phyloP scores from a whole-genome alignment of 768 basidiomycete genomes.

The Artomyces pyxidatus region DNA sequence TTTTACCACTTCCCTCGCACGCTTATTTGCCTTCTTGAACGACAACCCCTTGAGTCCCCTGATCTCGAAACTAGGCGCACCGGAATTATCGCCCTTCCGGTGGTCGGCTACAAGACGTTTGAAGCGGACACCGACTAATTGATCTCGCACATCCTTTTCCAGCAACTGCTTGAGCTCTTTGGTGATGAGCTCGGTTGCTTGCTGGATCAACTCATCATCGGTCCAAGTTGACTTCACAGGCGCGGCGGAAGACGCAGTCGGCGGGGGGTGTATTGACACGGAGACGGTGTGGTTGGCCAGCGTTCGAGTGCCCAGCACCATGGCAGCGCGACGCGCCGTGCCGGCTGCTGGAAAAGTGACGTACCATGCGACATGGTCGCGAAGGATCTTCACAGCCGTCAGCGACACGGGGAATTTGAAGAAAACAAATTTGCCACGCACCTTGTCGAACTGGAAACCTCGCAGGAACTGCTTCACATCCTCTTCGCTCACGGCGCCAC shows the following conservation, averaged over 20 bases:
- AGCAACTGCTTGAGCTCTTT: slow-evolving; percentile 47
- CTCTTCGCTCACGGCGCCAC: slow-evolving; percentile 50
- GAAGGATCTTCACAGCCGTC: slow-evolving; percentile 66
- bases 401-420: too few species aligned
- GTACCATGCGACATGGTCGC: slow-evolving; percentile 69
- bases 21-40: slow-evolving; percentile 36
- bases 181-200: slow-evolving; percentile 48
- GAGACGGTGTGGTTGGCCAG: slow-evolving; percentile 54
- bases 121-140: slow-evolving; percentile 47
- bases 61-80: slow-evolving; percentile 13
- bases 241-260: slow-evolving; percentile 30
- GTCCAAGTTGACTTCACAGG: slow-evolving; percentile 38
- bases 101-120: slow-evolving; percentile 45
- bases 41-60: slow-evolving; percentile 33
- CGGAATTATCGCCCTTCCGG: slow-evolving; percentile 31
- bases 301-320: slow-evolving; percentile 50
- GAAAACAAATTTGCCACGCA: too few species aligned
- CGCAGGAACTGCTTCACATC: slow-evolving; percentile 63
- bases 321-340: slow-evolving; percentile 57
- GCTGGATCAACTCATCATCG: slow-evolving; percentile 42
- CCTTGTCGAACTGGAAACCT: slow-evolving; percentile 66
- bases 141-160: slow-evolving; percentile 59
- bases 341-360: slow-evolving; percentile 64
- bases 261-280: slow-evolving; percentile 41
- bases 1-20: slow-evolving; percentile 27